phyloP scores from a whole-genome alignment of 2,329 filamentous ascomycete genomes.

The Aspergillus fumigatus region DNA sequence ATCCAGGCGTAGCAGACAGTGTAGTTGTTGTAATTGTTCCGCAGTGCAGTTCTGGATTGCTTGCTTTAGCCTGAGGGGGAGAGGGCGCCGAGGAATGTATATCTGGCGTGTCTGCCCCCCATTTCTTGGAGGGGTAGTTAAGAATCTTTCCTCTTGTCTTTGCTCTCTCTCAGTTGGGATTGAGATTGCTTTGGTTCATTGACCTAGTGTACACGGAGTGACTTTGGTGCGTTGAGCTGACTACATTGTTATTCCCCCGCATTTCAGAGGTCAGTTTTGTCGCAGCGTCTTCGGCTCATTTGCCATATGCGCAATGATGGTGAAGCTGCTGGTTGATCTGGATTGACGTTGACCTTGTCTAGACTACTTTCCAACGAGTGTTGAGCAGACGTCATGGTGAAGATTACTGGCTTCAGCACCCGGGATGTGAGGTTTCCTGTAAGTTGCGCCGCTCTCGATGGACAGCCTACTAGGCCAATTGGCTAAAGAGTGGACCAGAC shows the following conservation, averaged over 20 bases:
- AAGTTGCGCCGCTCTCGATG: conserved; percentile 15
- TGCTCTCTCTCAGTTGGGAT: background rate
- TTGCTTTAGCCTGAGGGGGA: background rate
- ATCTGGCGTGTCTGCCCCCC: background rate
- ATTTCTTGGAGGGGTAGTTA: background rate
- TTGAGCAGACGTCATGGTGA: conserved; percentile 45
- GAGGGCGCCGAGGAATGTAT: background rate
- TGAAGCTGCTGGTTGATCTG: background rate
- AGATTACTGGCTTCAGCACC: conserved; percentile 67
- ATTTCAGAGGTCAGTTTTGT: background rate
- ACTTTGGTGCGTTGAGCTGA: too few species aligned
- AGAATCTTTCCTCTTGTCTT: background rate
- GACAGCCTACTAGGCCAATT: background rate
- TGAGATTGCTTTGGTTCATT: background rate
- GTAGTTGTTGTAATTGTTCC: background rate
- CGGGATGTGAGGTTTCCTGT: conserved; percentile 71
- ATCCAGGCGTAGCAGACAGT: background rate
- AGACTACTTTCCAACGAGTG: background rate
- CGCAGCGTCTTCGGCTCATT: background rate
- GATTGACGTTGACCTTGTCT: background rate
- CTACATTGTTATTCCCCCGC: background rate
- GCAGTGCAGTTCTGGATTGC: background rate
- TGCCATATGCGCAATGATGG: background rate
- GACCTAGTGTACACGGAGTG: background rate
- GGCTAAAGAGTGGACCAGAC: conserved; percentile 46